A percentile compares a stretch with the other conserved stretches of the same genome.
Evolutionary conservation across 2,329 filamentous ascomycete species (phyloP).

Genomic region (Pseudomassariella vexata): DNA sequence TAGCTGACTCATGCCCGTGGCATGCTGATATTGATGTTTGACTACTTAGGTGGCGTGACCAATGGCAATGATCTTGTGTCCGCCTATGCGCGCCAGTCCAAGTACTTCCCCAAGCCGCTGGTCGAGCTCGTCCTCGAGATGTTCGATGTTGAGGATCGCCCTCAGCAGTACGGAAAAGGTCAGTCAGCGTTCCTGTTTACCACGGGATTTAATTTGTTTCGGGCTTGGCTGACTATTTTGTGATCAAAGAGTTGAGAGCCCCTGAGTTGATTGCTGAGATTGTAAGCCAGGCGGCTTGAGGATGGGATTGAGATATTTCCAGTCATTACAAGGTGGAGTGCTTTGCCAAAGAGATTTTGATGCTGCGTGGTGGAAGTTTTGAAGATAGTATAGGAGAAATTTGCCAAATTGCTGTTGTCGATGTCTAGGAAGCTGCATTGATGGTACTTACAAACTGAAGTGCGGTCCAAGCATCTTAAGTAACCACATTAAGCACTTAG

Average conservation of each 20-base stretch:
- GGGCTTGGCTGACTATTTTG: constrained; percentile 20
- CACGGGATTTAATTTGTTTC: constrained; percentile 31
- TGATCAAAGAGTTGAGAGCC: constrained; percentile 1
- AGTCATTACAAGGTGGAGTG: no score
- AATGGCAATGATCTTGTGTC: constrained; percentile 52
- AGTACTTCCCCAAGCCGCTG: constrained; percentile 35
- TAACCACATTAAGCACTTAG: no score
- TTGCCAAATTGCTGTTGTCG: no score
- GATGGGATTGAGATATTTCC: no score
- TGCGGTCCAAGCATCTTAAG: no score
- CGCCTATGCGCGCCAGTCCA: constrained; percentile 40
- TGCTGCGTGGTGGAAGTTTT: no score
- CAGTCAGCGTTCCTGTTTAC: constrained; percentile 25
- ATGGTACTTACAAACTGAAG: no score
- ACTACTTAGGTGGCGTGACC: constrained; percentile 40
- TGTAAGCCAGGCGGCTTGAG: no score
- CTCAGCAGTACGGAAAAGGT: constrained; percentile 35
- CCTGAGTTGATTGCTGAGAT: no score
- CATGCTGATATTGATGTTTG: constrained; percentile 1
- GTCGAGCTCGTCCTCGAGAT: constrained; percentile 37
- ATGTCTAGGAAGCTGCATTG: no score
- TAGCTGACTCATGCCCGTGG: neutral
- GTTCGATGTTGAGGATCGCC: constrained; percentile 43
- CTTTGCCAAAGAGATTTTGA: no score
- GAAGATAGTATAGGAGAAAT: no score